These are phyloP conservation scores for Calcarisporium arbuscula DNA, from an alignment of 2,329 filamentous ascomycete species.

Conservation along the genomic window DNA sequence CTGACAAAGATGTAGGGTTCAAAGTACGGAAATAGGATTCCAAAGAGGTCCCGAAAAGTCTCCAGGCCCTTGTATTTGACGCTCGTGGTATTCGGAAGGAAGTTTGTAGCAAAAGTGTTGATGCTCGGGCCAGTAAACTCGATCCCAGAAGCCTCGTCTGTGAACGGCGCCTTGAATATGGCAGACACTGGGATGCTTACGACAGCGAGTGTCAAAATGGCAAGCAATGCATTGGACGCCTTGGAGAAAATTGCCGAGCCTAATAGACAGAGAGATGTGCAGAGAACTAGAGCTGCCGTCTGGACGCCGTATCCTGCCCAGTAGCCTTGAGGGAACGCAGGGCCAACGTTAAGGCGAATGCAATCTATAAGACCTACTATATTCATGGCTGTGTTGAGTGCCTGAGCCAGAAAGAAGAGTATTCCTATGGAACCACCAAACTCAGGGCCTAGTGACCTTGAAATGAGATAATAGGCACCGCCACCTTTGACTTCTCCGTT, in stretches of 20 bases:
- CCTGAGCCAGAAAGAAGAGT: slow-evolving; percentile 85
- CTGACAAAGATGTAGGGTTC: background rate
- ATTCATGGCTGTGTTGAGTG: slow-evolving; percentile 82
- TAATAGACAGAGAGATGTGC: slow-evolving; percentile 69
- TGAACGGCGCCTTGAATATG: slow-evolving; percentile 61
- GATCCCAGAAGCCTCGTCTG: slow-evolving; percentile 53
- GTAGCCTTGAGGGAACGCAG: slow-evolving; percentile 60
- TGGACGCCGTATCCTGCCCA: slow-evolving; percentile 75
- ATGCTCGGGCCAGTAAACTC: slow-evolving; percentile 73
- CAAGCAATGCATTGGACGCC: slow-evolving; percentile 69
- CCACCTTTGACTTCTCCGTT: slow-evolving; percentile 86
- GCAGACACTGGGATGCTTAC: slow-evolving; percentile 80
- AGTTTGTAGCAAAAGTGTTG: slow-evolving; percentile 65
- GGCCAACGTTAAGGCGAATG: slow-evolving; percentile 67
- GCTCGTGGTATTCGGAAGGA: slow-evolving; percentile 62
- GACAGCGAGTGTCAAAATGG: slow-evolving; percentile 65
- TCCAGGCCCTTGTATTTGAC: slow-evolving; percentile 56
- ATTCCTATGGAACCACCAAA: slow-evolving; percentile 86
- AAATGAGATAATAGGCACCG: slow-evolving; percentile 85
- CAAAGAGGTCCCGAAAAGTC: slow-evolving; percentile 77
- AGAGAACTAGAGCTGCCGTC: slow-evolving; percentile 63
- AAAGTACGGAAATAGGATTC: slow-evolving; percentile 67
- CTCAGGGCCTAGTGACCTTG: slow-evolving; percentile 76
- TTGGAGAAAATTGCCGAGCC: slow-evolving; percentile 75
- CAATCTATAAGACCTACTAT: slow-evolving; percentile 82